Base-by-base conservation (phyloP, 1,284 basidiomycete species). In the Limonomyces culmigenus region DNA sequence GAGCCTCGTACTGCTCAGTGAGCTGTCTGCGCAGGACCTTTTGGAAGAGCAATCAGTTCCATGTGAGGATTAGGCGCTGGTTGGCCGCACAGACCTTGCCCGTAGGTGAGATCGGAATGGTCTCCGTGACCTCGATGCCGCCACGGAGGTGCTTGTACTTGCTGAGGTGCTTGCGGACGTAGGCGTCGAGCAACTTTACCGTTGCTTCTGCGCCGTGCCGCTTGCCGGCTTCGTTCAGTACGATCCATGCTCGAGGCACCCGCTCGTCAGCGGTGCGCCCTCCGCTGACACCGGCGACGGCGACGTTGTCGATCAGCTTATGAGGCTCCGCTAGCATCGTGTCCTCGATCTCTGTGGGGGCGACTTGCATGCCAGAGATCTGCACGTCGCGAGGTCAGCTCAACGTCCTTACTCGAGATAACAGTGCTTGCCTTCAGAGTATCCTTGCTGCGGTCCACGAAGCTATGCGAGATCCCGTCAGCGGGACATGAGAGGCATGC, bases 301-400 rank as follows among this genome's bases (percentile, higher is more conserved):
- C 62, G 6, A 59, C 71, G 40, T 83, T 79, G 4, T 49, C 49
- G 39, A 79, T 62, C 20, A 80, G 59, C 20, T 54, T 59, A 4
- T 63, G 61, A 0, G 78, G 74, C 34, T 81, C 68, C 0, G 56
- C 55, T 16, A 72, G 58, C 0, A 81, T 52, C 13, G 63, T 63
- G 19, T 70, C 60, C 48, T 83, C 79, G 32, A 84, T 74, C 47
- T 84, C 78, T 8, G 66, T 63, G 0, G 80, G 79, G 0, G 79
- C 78, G 0, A 83, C 79, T 50, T 84, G 80, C 30, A 60, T 59
- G 5, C 80, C 78, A 0, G 76, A 79, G 4, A 83, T 62, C 47
- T 83, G 81, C 8, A 83, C n/a, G n/a, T n/a, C n/a, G n/a, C n/a
- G n/a, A n/a, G n/a, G 58, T 0, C 67, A 79, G 47, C 79, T 78